These are phyloP conservation scores for Cicer pinnatifidum DNA, from an alignment of 306 rosid genomes.

Conservation along the genomic window DNA sequence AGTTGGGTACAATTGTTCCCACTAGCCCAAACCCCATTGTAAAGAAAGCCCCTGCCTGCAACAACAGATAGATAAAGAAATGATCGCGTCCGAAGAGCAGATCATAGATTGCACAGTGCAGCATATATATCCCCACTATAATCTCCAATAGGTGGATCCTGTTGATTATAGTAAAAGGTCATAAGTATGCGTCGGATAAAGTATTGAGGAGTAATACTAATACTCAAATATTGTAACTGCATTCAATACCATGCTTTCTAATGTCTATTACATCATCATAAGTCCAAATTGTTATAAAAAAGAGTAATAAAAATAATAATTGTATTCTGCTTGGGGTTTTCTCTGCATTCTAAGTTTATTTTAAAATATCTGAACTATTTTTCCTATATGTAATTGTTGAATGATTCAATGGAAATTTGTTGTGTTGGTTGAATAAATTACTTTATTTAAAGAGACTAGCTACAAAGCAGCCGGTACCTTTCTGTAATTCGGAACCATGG, in stretches of 20 bases:
- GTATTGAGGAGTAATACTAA: conserved; percentile 10
- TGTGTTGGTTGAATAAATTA: conserved; percentile 32
- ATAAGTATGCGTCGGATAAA: conserved; percentile 30
- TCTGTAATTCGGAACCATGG: conserved; percentile 44
- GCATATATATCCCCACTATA: conserved; percentile 65
- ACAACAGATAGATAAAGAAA: conserved; percentile 55
- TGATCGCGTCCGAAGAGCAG: conserved; percentile 56
- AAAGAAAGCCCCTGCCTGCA: conserved; percentile 70
- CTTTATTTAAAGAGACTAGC: conserved; percentile 36
- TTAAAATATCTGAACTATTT: conserved; percentile 18
- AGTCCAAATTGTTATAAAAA: conserved; percentile 26
- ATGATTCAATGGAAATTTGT: conserved; percentile 25
- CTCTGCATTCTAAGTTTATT: conserved; percentile 22
- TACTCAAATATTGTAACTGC: conserved; percentile 17
- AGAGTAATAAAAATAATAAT: conserved; percentile 8
- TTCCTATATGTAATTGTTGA: conserved; percentile 15
- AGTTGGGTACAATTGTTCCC: conserved; percentile 57
- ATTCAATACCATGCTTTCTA: conserved; percentile 27
- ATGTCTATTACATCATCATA: conserved; percentile 24
- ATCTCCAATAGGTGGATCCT: conserved; percentile 65
- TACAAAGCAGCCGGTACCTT: conserved; percentile 43
- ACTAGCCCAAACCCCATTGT: conserved; percentile 61
- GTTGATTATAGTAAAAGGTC: conserved; percentile 39
- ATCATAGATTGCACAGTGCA: conserved; percentile 64
- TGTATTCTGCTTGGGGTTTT: conserved; percentile 18